These are phyloP conservation scores for Globisporangium acanthophoron DNA, from an alignment of 352 stramenopile genomes.

Conservation along the genomic window DNA sequence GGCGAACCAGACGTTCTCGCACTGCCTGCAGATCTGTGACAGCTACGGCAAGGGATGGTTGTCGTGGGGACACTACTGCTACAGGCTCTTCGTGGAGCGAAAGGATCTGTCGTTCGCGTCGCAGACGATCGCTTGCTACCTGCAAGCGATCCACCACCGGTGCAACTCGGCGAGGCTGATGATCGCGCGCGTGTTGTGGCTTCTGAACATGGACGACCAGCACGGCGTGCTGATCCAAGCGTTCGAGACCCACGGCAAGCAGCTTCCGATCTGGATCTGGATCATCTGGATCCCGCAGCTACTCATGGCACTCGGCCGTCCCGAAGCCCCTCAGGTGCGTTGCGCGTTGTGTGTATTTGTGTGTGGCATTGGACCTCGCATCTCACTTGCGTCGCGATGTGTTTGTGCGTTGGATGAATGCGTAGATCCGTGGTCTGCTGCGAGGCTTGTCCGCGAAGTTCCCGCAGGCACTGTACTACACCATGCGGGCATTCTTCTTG, in stretches of 20 bases:
- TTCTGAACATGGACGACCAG: slow-evolving; percentile 88
- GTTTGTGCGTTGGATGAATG: background rate
- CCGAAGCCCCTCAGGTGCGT: slow-evolving; percentile 80
- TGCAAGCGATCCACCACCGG: slow-evolving; percentile 91
- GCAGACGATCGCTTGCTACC: slow-evolving; percentile 91
- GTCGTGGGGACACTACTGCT: slow-evolving; percentile 92
- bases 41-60: slow-evolving; percentile 93
- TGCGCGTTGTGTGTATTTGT: background rate
- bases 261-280: slow-evolving; percentile 98
- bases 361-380: background rate
- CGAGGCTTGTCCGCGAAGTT: slow-evolving; percentile 90
- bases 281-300: slow-evolving; percentile 98
- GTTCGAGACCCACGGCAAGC: slow-evolving; percentile 92
- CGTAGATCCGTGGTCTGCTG: slow-evolving; percentile 74
- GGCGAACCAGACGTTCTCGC: slow-evolving; percentile 90
- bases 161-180: slow-evolving; percentile 86
- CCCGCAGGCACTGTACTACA: slow-evolving; percentile 98
- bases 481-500: slow-evolving; percentile 96
- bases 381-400: background rate
- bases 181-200: slow-evolving; percentile 88
- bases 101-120: slow-evolving; percentile 75
- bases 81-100: slow-evolving; percentile 71
- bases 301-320: slow-evolving; percentile 91
- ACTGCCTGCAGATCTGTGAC: slow-evolving; percentile 89
- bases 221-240: slow-evolving; percentile 68